Base-by-base conservation (phyloP, 352 stramenopile species). In the Globisporangium orthogonon region DNA sequence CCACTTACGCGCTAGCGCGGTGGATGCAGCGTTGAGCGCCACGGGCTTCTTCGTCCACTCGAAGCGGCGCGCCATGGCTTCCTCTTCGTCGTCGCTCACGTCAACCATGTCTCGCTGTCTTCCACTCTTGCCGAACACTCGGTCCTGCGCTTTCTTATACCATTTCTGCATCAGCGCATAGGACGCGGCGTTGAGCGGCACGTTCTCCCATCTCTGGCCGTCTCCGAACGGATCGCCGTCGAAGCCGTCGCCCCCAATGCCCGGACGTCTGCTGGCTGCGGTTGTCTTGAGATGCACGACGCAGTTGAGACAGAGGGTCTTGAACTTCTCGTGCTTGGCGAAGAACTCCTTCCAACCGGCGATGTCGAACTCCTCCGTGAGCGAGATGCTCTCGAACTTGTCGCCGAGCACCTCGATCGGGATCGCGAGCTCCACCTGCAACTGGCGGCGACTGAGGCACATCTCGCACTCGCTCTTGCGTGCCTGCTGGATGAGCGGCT, bases 301-400 rank as follows among this genome's bases (percentile, higher is more conserved):
- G 65, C 95, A 98, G 52, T 89, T 94, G 17, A 98, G 69, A 58
- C 94, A 98, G 30, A 98, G 76, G 18, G 94, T 98, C 76, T 96
- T 90, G 69, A 98, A 98, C 51, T 80, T 81, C 67, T 98, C 86
- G 64, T 98, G 84, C 69, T 95, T 83, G 40, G 82, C 69, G 58
- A 97, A 99, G 60, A 98, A 99, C 13, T 82, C 82, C 65, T 98
- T 98, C 91, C 95, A 99, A 7, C 90, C 87, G 2, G 87, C 87
- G 48, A 96, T 83, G 43, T 97, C 87, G 56, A 99, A 97, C 58
- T 98, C 92, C 33, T 95, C 87, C 1, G 76, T 73, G 5, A 94
- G 75, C 7, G 74, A 83, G 59, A 97, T 76, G 40, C 83, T 82
- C 37, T 96, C 85, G 61, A 98, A 99, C 54, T 90, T 91, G 63